Conservation (phyloP, 768 basidiomycete genomes). For the Clathrus columnatus region DNA sequence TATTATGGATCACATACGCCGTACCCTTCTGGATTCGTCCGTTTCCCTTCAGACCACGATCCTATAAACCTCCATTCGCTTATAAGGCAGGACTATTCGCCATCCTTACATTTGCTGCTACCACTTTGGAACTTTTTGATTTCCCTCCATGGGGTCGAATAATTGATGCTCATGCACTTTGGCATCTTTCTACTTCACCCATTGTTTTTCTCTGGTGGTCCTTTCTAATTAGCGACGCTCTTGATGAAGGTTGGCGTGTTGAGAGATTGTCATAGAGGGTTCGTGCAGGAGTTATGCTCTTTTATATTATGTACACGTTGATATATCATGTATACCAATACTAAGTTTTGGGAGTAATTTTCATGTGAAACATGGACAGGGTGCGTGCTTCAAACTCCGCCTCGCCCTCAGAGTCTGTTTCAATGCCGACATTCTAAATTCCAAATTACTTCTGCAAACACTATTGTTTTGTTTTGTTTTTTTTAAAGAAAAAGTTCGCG, state of each 20-base stretch:
- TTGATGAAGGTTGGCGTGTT: constrained; percentile 56
- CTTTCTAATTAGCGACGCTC: constrained; percentile 69
- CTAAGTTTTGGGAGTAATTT: background rate
- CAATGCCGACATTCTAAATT: background rate
- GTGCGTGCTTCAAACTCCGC: background rate
- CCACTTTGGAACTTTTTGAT: constrained; percentile 79
- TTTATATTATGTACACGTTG: background rate
- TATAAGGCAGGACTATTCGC: constrained; percentile 44
- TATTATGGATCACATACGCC: constrained; percentile 72
- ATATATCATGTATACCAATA: background rate
- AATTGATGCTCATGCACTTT: constrained; percentile 86
- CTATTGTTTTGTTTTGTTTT: too few species aligned
- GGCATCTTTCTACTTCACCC: constrained; percentile 82
- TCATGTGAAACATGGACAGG: background rate
- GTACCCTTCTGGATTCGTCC: constrained; percentile 43
- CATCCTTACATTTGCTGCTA: constrained; percentile 61
- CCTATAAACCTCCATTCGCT: constrained; percentile 49
- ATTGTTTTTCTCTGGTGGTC: constrained; percentile 77
- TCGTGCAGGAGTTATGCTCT: background rate
- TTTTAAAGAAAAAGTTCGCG: too few species aligned
- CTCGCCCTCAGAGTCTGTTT: too few species aligned
- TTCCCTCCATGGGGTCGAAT: constrained; percentile 72
- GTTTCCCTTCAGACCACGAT: constrained; percentile 39
- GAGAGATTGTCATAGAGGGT: background rate
- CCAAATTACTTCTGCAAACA: background rate